Percentiles rank a stretch among this genome's conserved stretches.
Conservation (phyloP, 768 basidiomycete genomes). For the Symmetrospora coprosmae region DNA sequence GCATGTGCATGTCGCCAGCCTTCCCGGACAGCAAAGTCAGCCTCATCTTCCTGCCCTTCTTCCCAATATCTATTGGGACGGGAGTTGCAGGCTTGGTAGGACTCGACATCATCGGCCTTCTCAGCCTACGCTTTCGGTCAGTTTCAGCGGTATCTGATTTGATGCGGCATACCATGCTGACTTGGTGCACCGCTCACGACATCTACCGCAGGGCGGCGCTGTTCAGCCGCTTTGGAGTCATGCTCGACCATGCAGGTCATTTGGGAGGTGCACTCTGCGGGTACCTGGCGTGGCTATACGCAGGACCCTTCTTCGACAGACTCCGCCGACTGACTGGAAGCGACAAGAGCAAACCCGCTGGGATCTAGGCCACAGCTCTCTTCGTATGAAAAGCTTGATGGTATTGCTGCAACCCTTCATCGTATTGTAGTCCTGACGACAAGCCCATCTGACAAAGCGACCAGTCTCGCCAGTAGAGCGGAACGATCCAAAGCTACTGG, state of each 20-base stretch:
- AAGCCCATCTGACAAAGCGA: slow-evolving; percentile 4
- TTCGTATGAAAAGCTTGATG: background rate
- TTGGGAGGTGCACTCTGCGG: slow-evolving; percentile 10
- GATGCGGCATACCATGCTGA: no score
- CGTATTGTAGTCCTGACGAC: background rate
- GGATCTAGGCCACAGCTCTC: background rate
- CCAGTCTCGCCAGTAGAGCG: background rate
- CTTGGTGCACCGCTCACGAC: no score
- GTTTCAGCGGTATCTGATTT: background rate
- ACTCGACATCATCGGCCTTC: slow-evolving; percentile 1
- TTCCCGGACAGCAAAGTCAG: slow-evolving; percentile 1
- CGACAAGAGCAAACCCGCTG: background rate
- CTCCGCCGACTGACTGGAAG: background rate
- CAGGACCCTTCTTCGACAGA: background rate
- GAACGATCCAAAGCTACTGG: background rate
- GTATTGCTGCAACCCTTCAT: background rate
- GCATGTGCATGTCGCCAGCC: background rate
- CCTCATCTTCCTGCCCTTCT: slow-evolving; percentile 18
- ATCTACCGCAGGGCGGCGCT: background rate
- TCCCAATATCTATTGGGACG: slow-evolving; percentile 1
- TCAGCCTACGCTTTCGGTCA: background rate
- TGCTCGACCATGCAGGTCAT: slow-evolving; percentile 16
- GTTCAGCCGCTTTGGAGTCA: background rate
- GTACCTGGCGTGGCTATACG: background rate
- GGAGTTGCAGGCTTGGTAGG: slow-evolving; percentile 12